Percentiles rank a stretch among this genome's conserved stretches.
Conservation (phyloP, 768 basidiomycete genomes). For the Rhodotorula paludigena region DNA sequence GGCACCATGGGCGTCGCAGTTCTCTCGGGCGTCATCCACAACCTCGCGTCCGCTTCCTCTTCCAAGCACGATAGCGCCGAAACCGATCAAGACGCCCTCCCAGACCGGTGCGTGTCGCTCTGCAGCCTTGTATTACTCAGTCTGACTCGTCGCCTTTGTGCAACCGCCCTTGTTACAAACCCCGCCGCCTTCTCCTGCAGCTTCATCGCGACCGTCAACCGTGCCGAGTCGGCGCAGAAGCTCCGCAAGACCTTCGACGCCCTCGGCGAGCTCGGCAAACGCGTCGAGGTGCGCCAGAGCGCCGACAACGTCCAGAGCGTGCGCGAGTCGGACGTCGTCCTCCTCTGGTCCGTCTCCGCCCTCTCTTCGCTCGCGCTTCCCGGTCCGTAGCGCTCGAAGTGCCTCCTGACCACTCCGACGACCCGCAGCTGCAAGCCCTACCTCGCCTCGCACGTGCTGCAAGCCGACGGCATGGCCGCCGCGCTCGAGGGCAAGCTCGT, state of each 20-base stretch:
- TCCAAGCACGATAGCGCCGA: constrained; percentile 45
- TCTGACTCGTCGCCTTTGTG: too few relatives aligned
- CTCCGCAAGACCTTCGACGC: constrained; percentile 59
- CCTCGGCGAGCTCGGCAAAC: constrained; percentile 57
- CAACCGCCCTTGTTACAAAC: not conserved
- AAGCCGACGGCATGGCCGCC: constrained; percentile 70
- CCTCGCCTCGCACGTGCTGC: constrained; percentile 67
- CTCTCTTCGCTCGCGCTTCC: not conserved
- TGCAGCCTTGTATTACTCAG: too few relatives aligned
- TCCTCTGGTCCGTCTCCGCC: constrained; percentile 66
- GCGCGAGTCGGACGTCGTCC: constrained; percentile 69
- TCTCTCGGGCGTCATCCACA: constrained; percentile 82
- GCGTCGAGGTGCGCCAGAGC: constrained; percentile 63
- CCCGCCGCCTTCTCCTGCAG: constrained; percentile 51
- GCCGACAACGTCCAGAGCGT: constrained; percentile 68
- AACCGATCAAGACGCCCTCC: constrained; percentile 52
- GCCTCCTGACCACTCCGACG: not conserved
- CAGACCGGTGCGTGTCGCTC: constrained; percentile 13
- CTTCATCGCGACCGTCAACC: constrained; percentile 82
- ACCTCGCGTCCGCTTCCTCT: constrained; percentile 58
- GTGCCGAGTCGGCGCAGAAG: constrained; percentile 66
- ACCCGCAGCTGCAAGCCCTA: constrained; percentile 83
- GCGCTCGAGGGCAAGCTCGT: constrained; percentile 84
- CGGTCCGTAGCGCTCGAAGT: too few relatives aligned
- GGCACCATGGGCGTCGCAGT: constrained; percentile 98